A percentile compares a stretch with the other conserved stretches of the same genome.
phyloP scores from a whole-genome alignment of 148 eudicot species.

The Amaranthus cruentus region DNA sequence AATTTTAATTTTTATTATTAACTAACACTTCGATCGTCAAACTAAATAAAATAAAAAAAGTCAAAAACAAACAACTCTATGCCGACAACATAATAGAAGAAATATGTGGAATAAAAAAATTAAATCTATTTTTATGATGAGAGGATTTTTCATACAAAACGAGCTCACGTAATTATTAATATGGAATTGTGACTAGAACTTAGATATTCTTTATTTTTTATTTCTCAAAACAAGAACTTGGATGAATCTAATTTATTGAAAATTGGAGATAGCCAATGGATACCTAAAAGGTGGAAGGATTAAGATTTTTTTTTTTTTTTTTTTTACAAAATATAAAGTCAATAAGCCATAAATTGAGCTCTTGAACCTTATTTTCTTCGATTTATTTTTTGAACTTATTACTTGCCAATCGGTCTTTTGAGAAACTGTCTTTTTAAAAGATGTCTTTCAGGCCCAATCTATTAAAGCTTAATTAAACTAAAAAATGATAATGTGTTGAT shows the following conservation, averaged over 20 bases:
- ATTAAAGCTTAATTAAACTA: too few relatives aligned
- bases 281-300: slow-evolving; percentile 35
- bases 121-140: neutral
- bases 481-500: too few relatives aligned
- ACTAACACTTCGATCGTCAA: too few relatives aligned
- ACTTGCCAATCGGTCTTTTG: too few relatives aligned
- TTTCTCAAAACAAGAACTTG: neutral
- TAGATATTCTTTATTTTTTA: neutral
- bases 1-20: too few relatives aligned
- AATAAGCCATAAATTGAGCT: slow-evolving; percentile 42
- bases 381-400: neutral
- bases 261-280: slow-evolving; percentile 12
- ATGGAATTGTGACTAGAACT: too few relatives aligned
- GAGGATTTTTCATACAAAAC: too few relatives aligned
- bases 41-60: too few relatives aligned
- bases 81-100: neutral
- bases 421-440: too few relatives aligned
- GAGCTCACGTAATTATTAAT: too few relatives aligned
- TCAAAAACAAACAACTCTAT: neutral
- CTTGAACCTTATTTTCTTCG: slow-evolving; percentile 20
- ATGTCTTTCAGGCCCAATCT: too few relatives aligned
- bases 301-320: slow-evolving; percentile 46
- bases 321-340: slow-evolving; percentile 36
- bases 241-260: slow-evolving; percentile 15
- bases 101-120: neutral